A percentile compares a stretch with the other conserved stretches of the same genome.
These are phyloP conservation scores for Chalciporus piperatus DNA, from an alignment of 768 basidiomycete genomes.

Conservation along the genomic window DNA sequence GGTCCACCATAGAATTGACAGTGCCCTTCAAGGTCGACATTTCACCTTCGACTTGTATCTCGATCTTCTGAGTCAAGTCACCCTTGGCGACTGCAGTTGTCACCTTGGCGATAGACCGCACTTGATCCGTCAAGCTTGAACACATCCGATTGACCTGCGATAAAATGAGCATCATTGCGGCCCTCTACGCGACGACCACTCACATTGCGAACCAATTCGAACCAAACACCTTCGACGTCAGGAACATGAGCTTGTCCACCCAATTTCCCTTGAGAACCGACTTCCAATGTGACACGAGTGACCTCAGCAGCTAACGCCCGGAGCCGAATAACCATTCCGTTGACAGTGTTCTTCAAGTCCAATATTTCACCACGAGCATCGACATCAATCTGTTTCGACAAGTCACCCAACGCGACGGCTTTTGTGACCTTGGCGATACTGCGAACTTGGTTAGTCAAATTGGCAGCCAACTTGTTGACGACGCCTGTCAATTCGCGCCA, in stretches of 20 bases:
- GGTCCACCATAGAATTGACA: slow-evolving; percentile 95
- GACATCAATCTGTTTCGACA: slow-evolving; percentile 89
- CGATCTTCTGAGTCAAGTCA: slow-evolving; percentile 90
- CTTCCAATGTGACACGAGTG: slow-evolving; percentile 79
- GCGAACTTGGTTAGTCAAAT: slow-evolving; percentile 61
- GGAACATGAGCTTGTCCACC: slow-evolving; percentile 87
- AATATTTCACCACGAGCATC: slow-evolving; percentile 88
- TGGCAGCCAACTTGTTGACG: slow-evolving; percentile 78
- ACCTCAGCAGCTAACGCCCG: slow-evolving; percentile 79
- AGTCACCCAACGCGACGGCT: slow-evolving; percentile 83
- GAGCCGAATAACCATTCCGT: slow-evolving; percentile 48
- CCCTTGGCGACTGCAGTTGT: slow-evolving; percentile 90
- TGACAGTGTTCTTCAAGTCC: slow-evolving; percentile 67
- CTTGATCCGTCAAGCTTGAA: slow-evolving; percentile 74
- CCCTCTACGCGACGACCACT: slow-evolving; percentile 9
- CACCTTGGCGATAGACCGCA: slow-evolving; percentile 79
- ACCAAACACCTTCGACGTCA: slow-evolving; percentile 91
- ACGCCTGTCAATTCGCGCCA: slow-evolving; percentile 83
- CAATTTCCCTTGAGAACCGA: slow-evolving; percentile 85
- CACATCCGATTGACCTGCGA: slow-evolving; percentile 76
- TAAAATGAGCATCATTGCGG: slow-evolving; percentile 8
- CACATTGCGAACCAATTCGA: slow-evolving; percentile 75
- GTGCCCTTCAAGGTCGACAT: slow-evolving; percentile 82
- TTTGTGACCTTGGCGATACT: slow-evolving; percentile 63
- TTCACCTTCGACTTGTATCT: slow-evolving; percentile 85